A percentile compares a stretch with the other conserved stretches of the same genome.
These are phyloP conservation scores for Orbilia ellipsospora DNA, from an alignment of 2,329 filamentous ascomycete genomes.

Conservation along the genomic window DNA sequence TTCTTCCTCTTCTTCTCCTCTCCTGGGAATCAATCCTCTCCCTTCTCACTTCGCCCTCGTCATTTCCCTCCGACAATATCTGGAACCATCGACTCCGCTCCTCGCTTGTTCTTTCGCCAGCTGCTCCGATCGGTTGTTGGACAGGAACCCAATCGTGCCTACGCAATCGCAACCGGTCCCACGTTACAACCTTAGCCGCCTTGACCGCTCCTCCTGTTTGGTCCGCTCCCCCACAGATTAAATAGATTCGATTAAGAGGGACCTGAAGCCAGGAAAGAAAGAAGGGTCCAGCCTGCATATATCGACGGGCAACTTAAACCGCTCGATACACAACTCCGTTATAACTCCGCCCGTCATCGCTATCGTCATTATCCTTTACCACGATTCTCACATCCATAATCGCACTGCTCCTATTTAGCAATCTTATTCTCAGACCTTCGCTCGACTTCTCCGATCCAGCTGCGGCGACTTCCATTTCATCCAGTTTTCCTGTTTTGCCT, in stretches of 20 bases:
- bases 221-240: slow-evolving; percentile 9
- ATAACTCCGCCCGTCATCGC: background rate
- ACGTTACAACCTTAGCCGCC: slow-evolving; percentile 19
- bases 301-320: too few species aligned
- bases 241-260: too few species aligned
- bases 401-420: background rate
- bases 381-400: background rate
- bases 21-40: background rate
- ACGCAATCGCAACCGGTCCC: slow-evolving; percentile 38
- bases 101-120: slow-evolving; percentile 17
- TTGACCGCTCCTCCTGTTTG: slow-evolving; percentile 31
- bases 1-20: background rate
- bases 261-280: too few species aligned
- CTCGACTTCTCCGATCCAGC: background rate
- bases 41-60: background rate
- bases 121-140: slow-evolving; percentile 44
- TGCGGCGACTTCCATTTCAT: background rate
- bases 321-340: slow-evolving; percentile 5
- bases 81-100: background rate
- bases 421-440: background rate
- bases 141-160: slow-evolving; percentile 1
- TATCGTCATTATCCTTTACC: background rate
- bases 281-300: slow-evolving; percentile 2
- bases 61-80: background rate
- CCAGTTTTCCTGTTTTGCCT: slow-evolving; percentile 16